Conservation (phyloP, 106 monocot species). For the Dioscorea zingiberensis region DNA sequence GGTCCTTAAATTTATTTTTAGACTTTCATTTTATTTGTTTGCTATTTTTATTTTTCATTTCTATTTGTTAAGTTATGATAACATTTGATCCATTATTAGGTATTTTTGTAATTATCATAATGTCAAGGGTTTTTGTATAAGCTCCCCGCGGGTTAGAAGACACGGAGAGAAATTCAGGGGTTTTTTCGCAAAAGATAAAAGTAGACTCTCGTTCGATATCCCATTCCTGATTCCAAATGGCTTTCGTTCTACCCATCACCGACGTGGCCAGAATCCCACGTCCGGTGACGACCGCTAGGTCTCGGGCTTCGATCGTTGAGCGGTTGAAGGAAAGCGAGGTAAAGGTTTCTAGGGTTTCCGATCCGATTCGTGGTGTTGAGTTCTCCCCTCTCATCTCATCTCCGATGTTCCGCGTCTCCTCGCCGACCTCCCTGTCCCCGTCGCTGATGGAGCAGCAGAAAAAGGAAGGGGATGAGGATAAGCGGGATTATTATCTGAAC, state of each 20-base stretch:
- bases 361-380: constrained; percentile 17
- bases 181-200: too few species aligned
- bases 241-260: not conserved
- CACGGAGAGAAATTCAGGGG: too few species aligned
- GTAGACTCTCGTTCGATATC: too few species aligned
- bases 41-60: too few species aligned
- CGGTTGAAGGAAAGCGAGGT: constrained; percentile 22
- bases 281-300: not conserved
- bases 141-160: too few species aligned
- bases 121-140: too few species aligned
- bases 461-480: constrained; percentile 38
- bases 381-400: constrained; percentile 17
- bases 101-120: too few species aligned
- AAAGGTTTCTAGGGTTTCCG: constrained; percentile 41
- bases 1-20: too few species aligned
- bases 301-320: constrained; percentile 7
- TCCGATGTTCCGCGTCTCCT: constrained; percentile 14
- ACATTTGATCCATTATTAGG: too few species aligned
- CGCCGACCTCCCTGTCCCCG: constrained; percentile 9
- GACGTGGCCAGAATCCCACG: not conserved
- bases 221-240: not conserved
- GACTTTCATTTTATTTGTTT: too few species aligned
- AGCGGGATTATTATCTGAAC: constrained; percentile 72
- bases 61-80: too few species aligned
- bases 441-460: constrained; percentile 12